Percentiles rank a stretch among this genome's conserved stretches.
These are phyloP conservation scores for Picea mariana DNA, from an alignment of 83 land plant genomes.

Conservation along the genomic window DNA sequence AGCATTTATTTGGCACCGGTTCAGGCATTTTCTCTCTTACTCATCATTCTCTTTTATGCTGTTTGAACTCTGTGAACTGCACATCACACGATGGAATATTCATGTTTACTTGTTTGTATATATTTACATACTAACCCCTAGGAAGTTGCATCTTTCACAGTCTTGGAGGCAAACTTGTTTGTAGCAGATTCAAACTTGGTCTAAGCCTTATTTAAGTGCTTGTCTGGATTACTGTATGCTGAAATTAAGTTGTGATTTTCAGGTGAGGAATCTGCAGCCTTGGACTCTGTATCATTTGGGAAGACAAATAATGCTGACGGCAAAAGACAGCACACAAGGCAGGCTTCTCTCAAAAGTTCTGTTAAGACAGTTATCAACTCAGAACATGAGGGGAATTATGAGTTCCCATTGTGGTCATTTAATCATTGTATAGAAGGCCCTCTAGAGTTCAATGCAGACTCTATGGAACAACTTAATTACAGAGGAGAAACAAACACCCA, in stretches of 20 bases:
- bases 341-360: background rate
- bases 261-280: conserved; percentile 22
- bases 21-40: conserved; percentile 4
- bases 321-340: too few species aligned
- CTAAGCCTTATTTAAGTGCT: background rate
- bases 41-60: background rate
- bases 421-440: background rate
- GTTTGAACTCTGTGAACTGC: too few species aligned
- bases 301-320: too few species aligned
- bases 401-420: background rate
- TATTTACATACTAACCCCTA: background rate
- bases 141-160: background rate
- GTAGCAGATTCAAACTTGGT: background rate
- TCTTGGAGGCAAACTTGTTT: background rate
- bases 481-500: background rate
- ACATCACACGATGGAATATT: too few species aligned
- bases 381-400: background rate
- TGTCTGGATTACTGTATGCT: background rate
- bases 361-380: background rate
- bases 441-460: background rate
- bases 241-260: background rate
- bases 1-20: background rate
- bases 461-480: background rate
- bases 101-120: background rate
- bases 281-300: conserved; percentile 26